Base-by-base conservation (phyloP, 2,329 filamentous ascomycete species). In the Alternaria incomplexa region DNA sequence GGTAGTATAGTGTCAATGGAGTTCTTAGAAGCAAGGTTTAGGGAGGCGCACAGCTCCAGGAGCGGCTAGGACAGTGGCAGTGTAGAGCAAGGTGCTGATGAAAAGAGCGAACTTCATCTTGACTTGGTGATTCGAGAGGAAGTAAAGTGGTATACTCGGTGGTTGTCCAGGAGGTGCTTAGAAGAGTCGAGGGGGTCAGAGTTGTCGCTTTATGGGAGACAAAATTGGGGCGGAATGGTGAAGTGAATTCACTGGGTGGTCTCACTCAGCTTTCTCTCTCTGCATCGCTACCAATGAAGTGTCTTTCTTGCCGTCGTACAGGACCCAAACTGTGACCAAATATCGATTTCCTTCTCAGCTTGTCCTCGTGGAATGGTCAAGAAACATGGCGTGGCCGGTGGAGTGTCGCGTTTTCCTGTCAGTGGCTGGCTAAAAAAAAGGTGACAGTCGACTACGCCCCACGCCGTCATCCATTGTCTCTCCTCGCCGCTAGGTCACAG, bases 41-140 rank as follows among this genome's bases (percentile, higher is more conserved):
- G 15, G 5, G 13, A 43, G 4, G 13, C 59, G 11, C 54, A 62
- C 59, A 26, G 59, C 55, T 22, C 59, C 43, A 15, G 59, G 59
- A 8, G 59, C 59, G n/a, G 59, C 59, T 13, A 62, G 54, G 9
- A 62, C 55, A 7, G 43, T 48, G 48, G 30, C 48, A 23, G 40
- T 58, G 5, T 62, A 62, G 13, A 62, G 28, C 28, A 47, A 25
- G 3, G 55, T 53, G 8, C 54, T 53, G 28, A 62, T 25, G 20
- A 61, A 12, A n/a, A 62, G 43, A 22, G 46, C 22, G 47, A 58
- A 62, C 55, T 62, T 62, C 59, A 62, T 62, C 1, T 36, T 58
- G 10, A 13, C 13, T 20, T 22, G 25, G 8, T 25, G 46, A 9
- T 11, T 22, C 26, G 4, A 43, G n/a, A 1, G 40, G 8, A 12